Evolutionary conservation across 1,139 yeast genomes (phyloP).

Genomic region (Debaryomyces subglobosus): DNA sequence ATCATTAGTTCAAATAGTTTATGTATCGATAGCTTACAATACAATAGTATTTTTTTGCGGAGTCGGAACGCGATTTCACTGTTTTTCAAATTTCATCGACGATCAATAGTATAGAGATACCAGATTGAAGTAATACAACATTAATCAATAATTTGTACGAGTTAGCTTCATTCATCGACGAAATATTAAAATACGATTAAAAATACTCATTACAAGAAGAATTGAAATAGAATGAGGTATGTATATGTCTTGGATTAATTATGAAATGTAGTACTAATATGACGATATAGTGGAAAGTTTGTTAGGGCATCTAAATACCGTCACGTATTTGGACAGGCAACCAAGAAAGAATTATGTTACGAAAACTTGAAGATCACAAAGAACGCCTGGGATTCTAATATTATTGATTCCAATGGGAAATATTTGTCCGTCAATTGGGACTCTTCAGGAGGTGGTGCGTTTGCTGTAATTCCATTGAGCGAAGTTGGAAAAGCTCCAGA

Average conservation of each 20-base stretch:
- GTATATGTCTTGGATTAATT: constrained; percentile 1
- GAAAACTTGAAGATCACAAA: constrained; percentile 85
- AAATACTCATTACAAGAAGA: not conserved
- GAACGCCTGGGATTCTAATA: constrained; percentile 95
- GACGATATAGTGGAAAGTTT: constrained; percentile 69
- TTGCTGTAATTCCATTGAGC: constrained; percentile 82
- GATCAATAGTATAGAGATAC: not conserved
- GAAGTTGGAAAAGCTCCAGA: constrained; percentile 97
- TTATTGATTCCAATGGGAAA: constrained; percentile 78
- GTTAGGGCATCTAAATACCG: constrained; percentile 97
- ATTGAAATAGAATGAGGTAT: constrained; percentile 13
- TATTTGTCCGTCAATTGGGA: constrained; percentile 90
- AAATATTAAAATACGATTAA: not conserved
- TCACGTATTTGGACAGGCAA: constrained; percentile 91
- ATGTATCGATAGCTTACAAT: not conserved
- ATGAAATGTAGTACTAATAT: constrained; percentile 1
- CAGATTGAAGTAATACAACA: not conserved
- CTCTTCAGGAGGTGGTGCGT: constrained; percentile 96
- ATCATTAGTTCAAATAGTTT: not conserved
- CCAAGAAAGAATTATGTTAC: constrained; percentile 84
- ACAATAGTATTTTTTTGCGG: constrained; percentile 2
- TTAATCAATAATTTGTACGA: not conserved
- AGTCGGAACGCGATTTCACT: constrained; percentile 3
- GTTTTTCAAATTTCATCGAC: constrained; percentile 2
- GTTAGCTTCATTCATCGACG: not conserved